phyloP scores from a whole-genome alignment of 2,329 filamentous ascomycete species.

The Hawksworthiomyces lignivorus region DNA sequence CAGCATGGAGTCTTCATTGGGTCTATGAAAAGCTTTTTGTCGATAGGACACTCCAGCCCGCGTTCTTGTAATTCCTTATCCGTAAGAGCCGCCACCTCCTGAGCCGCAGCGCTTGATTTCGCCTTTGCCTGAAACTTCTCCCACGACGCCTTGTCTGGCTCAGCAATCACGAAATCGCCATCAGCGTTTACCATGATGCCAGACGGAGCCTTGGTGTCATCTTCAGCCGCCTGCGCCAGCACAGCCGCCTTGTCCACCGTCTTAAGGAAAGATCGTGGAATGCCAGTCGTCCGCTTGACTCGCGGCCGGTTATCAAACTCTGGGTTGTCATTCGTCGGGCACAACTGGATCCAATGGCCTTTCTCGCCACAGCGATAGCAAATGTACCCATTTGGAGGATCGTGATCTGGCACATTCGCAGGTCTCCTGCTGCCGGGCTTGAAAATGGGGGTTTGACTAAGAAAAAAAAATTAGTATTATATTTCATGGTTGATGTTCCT shows the following conservation, averaged over 20 bases:
- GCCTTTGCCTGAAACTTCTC: conserved; percentile 94
- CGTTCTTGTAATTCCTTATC: conserved; percentile 83
- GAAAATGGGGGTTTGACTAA: conserved; percentile 54
- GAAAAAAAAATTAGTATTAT: too few species aligned
- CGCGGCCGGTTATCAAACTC: conserved; percentile 89
- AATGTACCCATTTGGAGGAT: conserved; percentile 87
- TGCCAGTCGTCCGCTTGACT: conserved; percentile 93
- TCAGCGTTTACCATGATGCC: conserved; percentile 97
- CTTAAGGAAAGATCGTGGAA: conserved; percentile 89
- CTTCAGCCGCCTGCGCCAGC: conserved; percentile 64
- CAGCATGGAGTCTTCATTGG: conserved; percentile 99
- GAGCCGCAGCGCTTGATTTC: conserved; percentile 74
- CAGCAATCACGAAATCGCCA: conserved; percentile 93
- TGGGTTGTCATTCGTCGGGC: conserved; percentile 96
- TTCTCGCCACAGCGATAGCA: conserved; percentile 96
- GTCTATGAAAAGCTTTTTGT: conserved; percentile 97
- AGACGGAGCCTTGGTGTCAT: conserved; percentile 71
- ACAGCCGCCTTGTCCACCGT: conserved; percentile 87
- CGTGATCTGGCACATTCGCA: conserved; percentile 78
- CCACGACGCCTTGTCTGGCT: conserved; percentile 93
- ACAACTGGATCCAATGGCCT: conserved; percentile 98
- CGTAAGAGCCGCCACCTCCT: conserved; percentile 67
- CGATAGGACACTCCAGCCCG: conserved; percentile 87
- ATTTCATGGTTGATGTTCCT: too few species aligned
- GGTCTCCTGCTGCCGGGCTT: conserved; percentile 58